Base-by-base conservation (phyloP, 257 asterid species). In the Gentiana macrophylla region DNA sequence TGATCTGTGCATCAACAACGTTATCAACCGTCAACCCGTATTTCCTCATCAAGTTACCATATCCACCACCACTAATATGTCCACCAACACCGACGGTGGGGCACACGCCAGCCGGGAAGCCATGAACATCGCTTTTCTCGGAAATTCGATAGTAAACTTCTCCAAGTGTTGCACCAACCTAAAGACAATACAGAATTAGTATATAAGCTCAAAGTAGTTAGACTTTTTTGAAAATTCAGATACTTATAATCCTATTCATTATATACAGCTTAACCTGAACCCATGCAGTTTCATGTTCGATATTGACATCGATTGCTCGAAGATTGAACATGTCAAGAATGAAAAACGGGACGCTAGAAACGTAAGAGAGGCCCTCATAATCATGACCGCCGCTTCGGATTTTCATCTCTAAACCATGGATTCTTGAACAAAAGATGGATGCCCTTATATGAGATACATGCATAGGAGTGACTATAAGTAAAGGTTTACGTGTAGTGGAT, bases 11-110 rank as follows among this genome's bases (percentile, higher is more conserved):
- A 49, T 78, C 81, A 8, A 66, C n/a, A 36, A 78, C 67, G 46
- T 78, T 74, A 13, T 78, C 81, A 0, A 75, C 79, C 0, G 75
- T 4, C 1, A 78, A 59, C 2, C 84, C 84, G 15, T 50, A 41
- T 37, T 10, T 65, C 0, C 64, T 32, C 60, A 57, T n/a, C 64
- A 65, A 0, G 0, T 58, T 12, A 51, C 70, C 70, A 24, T 65
- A 65, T 1, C 64, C 70, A 45, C 69, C 69, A 1, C 59, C 63
- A 12, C 69, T 57, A 4, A 64, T 50, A 49, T 50, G 69, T 4
- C 60, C 60, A 6, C 60, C 60, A 2, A 55, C 43, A 6, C 60
- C 60, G 9, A 55, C 35, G 4, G 60, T 55, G 38, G 60, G 60
- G 36, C 60, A 37, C n/a, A 55, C 12, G 24, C 49, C 60, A 8